phyloP scores from a whole-genome alignment of 345 rosid genomes.

The Euphorbia tirucalli region DNA sequence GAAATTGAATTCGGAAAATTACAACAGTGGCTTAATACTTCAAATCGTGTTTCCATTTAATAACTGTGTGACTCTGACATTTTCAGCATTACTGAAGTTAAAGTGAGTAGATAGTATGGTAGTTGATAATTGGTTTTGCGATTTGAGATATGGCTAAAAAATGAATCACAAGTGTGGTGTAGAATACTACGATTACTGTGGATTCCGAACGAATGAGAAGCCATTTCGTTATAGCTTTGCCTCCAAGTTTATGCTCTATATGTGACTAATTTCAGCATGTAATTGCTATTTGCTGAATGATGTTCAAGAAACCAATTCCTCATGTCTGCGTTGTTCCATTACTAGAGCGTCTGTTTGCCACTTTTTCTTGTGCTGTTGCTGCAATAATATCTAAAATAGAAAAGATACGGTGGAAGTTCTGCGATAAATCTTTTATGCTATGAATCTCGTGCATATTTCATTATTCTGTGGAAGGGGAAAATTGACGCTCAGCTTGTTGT shows the following conservation, averaged over 20 bases:
- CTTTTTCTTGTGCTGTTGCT: neutral
- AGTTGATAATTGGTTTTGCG: neutral
- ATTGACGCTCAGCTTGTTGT: too few species aligned
- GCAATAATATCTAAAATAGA: neutral
- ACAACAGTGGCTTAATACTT: neutral
- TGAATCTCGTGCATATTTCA: too few species aligned
- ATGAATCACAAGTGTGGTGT: too few species aligned
- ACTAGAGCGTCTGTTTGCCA: too few species aligned
- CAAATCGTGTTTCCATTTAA: too few species aligned
- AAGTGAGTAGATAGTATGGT: neutral
- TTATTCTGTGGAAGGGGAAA: too few species aligned
- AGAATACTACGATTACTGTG: neutral
- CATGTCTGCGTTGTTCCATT: neutral
- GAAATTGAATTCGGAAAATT: neutral
- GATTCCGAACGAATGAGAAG: neutral
- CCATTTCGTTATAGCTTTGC: neutral
- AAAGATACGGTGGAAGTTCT: too few species aligned
- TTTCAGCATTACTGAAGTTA: neutral
- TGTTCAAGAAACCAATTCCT: neutral
- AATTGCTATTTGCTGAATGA: too few species aligned
- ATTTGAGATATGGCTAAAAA: neutral
- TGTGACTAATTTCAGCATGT: too few species aligned
- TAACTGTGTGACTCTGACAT: too few species aligned
- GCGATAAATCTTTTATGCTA: too few species aligned
- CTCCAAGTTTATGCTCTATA: too few species aligned